Evolutionary conservation across 495 filamentous ascomycete species (phyloP).

Genomic region (Penicillium nucicola): DNA sequence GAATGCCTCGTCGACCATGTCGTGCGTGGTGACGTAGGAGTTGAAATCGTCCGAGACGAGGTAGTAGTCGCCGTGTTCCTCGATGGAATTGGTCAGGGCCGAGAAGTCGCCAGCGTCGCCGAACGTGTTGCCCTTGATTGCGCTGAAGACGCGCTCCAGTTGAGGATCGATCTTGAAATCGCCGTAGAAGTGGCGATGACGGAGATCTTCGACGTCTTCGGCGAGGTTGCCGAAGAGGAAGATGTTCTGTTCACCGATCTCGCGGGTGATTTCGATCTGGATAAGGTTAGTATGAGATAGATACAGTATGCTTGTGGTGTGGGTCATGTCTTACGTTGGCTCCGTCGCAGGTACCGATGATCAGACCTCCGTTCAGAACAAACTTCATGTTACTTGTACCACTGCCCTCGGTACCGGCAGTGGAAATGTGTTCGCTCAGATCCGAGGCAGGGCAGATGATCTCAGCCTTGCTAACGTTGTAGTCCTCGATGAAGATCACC

Average conservation of each 20-base stretch:
- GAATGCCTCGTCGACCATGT: slow-evolving; percentile 86
- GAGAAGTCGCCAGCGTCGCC: slow-evolving; percentile 71
- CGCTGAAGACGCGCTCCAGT: slow-evolving; percentile 76
- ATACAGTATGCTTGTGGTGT: no score
- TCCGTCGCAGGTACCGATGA: slow-evolving; percentile 97
- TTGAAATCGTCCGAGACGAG: slow-evolving; percentile 96
- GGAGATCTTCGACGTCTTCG: slow-evolving; percentile 95
- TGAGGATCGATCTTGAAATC: slow-evolving; percentile 70
- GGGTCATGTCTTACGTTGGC: slow-evolving; percentile 69
- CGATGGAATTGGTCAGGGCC: slow-evolving; percentile 77
- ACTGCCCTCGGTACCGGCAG: slow-evolving; percentile 83
- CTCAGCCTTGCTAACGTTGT: slow-evolving; percentile 99
- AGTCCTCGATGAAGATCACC: slow-evolving; percentile 96
- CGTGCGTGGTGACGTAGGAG: slow-evolving; percentile 86
- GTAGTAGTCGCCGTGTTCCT: slow-evolving; percentile 95
- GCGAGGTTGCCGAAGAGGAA: slow-evolving; percentile 97
- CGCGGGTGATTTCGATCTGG: slow-evolving; percentile 95
- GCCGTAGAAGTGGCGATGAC: slow-evolving; percentile 84
- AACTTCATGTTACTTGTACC: slow-evolving; percentile 95
- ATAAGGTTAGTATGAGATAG: slow-evolving; percentile 9
- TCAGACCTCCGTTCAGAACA: slow-evolving; percentile 91
- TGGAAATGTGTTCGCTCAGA: slow-evolving; percentile 98
- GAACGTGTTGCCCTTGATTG: slow-evolving; percentile 73
- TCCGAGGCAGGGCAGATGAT: slow-evolving; percentile 93
- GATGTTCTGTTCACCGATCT: slow-evolving; percentile 93